Conservation (phyloP, 345 rosid genomes). For the Citrus glauca region DNA sequence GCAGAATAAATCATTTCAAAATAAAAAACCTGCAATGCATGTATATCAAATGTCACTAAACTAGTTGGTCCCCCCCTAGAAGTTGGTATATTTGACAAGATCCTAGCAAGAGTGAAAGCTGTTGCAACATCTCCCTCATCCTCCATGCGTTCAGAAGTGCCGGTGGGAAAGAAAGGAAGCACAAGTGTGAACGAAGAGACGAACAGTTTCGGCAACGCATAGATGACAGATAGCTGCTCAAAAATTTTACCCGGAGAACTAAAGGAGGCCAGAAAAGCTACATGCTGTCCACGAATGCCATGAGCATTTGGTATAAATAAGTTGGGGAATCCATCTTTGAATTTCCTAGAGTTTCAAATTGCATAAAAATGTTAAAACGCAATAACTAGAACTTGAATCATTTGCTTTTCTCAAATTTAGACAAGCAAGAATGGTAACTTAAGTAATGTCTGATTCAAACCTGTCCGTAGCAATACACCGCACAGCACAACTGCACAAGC, state of each 20-base stretch:
- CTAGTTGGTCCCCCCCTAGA: constrained; percentile 96
- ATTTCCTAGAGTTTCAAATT: constrained; percentile 44
- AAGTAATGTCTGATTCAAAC: not conserved
- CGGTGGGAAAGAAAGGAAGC: constrained; percentile 96
- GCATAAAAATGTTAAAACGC: not conserved
- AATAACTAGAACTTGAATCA: not conserved
- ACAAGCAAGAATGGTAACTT: not conserved
- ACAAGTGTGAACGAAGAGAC: constrained; percentile 88
- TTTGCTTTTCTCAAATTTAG: not conserved
- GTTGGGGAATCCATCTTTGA: constrained; percentile 93
- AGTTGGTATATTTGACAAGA: constrained; percentile 76
- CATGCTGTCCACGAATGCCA: constrained; percentile 87
- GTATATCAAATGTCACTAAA: constrained; percentile 94
- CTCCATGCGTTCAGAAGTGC: constrained; percentile 98
- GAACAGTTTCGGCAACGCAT: constrained; percentile 87
- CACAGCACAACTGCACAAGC: not conserved
- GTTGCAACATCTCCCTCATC: constrained; percentile 97
- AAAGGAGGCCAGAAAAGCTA: constrained; percentile 91
- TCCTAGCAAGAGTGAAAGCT: constrained; percentile 96
- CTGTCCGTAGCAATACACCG: not conserved
- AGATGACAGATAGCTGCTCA: constrained; percentile 89
- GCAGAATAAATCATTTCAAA: not conserved
- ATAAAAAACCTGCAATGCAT: constrained; percentile 78
- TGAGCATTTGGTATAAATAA: constrained; percentile 93
- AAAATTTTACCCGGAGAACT: constrained; percentile 87